Evolutionary conservation across 177 flowering plant genomes (phyloP), one percentile per base, ranked within the genome.

Genomic region (Tripterygium wilfordii): DNA sequence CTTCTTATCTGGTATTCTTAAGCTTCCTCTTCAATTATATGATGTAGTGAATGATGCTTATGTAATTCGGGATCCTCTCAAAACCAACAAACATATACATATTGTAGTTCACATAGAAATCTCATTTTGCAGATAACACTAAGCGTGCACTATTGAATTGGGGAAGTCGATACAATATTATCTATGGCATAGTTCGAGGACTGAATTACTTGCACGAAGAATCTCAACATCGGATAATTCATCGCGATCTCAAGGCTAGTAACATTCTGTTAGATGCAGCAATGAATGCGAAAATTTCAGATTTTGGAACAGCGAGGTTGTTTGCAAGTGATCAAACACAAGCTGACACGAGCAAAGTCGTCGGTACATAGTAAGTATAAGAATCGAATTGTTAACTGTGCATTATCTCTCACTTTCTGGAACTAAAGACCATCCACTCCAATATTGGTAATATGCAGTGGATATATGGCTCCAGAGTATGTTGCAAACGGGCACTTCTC

Each of bases 201-300:
- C 57, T 80, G 35, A 57, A 64, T 8, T 78, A 83, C 32, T 81
- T 83, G 24, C 87, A 83, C 16, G 72, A 73, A 36, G 91, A 80
- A 17, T 76, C 83, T 2, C 50, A 67, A 1, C 70, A 74, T 0
- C 52, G 51, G 13, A 70, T 83, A 19, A 65, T 78, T 15, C 86
- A 80, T 13, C 51, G 80, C 2, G 83, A 82, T 51, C 60, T 82
- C 5, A 82, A 82, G 55, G 67, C 85, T 1, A 78, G 80, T 45
- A 83, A 83, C 28, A 43, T 83, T 39, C 52, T 83, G 49, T 35
- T 83, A 28, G 87, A 80, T 43, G 42, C 26, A 1, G 71, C 75
- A 3, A 68, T 75, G 87, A 64, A 53, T 19, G 68, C 91, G 0
- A 80, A 80, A 47, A 71, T 77, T 7, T 46, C 82, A 35, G 74